Evolutionary conservation across 331 rosid genomes (phyloP).

Genomic region (Ulmus americana): DNA sequence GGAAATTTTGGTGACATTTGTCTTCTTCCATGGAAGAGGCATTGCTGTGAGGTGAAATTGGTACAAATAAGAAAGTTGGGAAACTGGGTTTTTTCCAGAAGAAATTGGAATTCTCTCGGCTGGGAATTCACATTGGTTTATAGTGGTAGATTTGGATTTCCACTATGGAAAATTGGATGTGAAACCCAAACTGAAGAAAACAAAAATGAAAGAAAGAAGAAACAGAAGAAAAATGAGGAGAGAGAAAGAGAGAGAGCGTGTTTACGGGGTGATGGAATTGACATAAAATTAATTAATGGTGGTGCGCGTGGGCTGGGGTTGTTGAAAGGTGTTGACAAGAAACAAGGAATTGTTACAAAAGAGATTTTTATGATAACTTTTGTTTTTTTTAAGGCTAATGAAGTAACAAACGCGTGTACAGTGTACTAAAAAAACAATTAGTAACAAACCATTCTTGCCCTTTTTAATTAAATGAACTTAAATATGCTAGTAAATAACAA

Average conservation of each 20-base stretch:
- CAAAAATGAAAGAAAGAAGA: neutral
- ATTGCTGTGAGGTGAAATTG: conserved; percentile 16
- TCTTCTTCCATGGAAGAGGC: conserved; percentile 87
- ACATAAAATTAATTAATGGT: conserved; percentile 8
- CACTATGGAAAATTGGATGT: too few species aligned
- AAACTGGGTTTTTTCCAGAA: neutral
- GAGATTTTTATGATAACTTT: too few species aligned
- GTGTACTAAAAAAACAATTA: too few species aligned
- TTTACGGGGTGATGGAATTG: neutral
- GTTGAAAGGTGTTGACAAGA: conserved; percentile 1
- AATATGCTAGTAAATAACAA: too few species aligned
- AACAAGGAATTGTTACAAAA: too few species aligned
- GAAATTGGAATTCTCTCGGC: neutral
- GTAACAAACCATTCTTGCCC: too few species aligned
- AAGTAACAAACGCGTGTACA: too few species aligned
- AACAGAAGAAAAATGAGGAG: neutral
- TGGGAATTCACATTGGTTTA: neutral
- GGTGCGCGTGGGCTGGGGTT: conserved; percentile 7
- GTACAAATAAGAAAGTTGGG: neutral
- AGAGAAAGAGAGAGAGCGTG: neutral
- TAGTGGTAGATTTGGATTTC: neutral
- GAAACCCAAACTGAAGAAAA: neutral
- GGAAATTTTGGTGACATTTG: conserved; percentile 44
- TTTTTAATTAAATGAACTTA: too few species aligned
- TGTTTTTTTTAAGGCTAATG: too few species aligned